Evolutionary conservation across 2,329 filamentous ascomycete species (phyloP).

Genomic region (Drechslerella dactyloides): DNA sequence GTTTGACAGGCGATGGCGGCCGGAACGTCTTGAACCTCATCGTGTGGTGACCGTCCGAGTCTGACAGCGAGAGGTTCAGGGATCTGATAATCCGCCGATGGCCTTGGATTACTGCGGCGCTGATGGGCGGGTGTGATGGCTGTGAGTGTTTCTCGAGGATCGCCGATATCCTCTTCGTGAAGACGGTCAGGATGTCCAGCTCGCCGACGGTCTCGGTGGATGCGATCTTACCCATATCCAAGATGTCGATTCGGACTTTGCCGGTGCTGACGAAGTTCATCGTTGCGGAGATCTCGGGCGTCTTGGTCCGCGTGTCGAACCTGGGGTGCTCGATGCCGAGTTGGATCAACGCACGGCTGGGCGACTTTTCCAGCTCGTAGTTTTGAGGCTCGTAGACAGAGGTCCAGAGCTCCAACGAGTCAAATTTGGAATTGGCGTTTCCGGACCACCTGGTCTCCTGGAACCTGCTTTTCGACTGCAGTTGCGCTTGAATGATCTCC

Average conservation of each 20-base stretch:
- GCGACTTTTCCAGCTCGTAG: conserved; percentile 41
- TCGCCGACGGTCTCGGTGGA: conserved; percentile 42
- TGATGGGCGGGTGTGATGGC: conserved; percentile 38
- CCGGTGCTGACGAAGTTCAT: conserved; percentile 41
- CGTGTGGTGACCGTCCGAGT: conserved; percentile 32
- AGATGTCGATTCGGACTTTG: conserved; percentile 45
- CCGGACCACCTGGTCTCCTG: conserved; percentile 45
- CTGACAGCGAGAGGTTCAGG: conserved; percentile 28
- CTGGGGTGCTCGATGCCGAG: conserved; percentile 34
- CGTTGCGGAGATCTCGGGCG: conserved; percentile 38
- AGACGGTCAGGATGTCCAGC: conserved; percentile 35
- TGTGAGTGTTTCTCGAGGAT: conserved; percentile 46
- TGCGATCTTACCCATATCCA: conserved; percentile 48
- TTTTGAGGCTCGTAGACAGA: conserved; percentile 41
- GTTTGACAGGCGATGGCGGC: conserved; percentile 45
- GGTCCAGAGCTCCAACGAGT: conserved; percentile 45
- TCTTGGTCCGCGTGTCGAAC: conserved; percentile 42
- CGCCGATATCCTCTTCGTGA: conserved; percentile 44
- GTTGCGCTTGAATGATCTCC: conserved; percentile 82
- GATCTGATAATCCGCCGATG: conserved; percentile 46
- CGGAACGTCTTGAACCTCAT: conserved; percentile 44
- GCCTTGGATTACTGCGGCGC: conserved; percentile 43
- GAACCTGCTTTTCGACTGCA: conserved; percentile 67
- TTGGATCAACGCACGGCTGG: conserved; percentile 28
- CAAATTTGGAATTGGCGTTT: conserved; percentile 49